phyloP scores from a whole-genome alignment of 495 filamentous ascomycete species.

The Massariosphaeria phaeospora region DNA sequence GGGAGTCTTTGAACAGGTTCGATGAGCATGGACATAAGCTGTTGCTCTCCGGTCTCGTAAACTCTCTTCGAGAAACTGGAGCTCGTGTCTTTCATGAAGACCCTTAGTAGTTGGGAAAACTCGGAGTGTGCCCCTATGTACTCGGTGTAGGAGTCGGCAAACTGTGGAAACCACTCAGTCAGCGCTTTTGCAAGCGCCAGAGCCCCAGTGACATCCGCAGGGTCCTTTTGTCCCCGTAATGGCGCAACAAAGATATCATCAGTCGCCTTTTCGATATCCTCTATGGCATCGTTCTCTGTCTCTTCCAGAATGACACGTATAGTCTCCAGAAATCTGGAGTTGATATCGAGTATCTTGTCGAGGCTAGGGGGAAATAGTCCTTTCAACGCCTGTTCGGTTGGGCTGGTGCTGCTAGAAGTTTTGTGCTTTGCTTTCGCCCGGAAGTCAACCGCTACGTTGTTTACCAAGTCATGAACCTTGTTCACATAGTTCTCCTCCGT shows the following conservation, averaged over 20 bases:
- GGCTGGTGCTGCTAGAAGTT: conserved; percentile 59
- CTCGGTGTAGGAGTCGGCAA: conserved; percentile 80
- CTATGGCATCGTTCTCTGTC: conserved; percentile 69
- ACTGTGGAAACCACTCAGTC: conserved; percentile 83
- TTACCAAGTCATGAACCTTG: conserved; percentile 76
- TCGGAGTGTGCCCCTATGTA: conserved; percentile 83
- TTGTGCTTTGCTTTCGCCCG: conserved; percentile 59
- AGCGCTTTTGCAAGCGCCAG: conserved; percentile 70
- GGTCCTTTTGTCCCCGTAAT: conserved; percentile 24
- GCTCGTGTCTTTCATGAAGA: conserved; percentile 63
- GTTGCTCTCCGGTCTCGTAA: conserved; percentile 82
- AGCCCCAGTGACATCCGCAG: conserved; percentile 65
- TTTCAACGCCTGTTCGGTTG: conserved; percentile 64
- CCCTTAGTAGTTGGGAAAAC: conserved; percentile 73
- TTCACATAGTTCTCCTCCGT: conserved; percentile 91
- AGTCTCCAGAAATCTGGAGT: conserved; percentile 69
- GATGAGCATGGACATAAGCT: conserved; percentile 85
- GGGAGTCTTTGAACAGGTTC: conserved; percentile 94
- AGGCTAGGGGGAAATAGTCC: conserved; percentile 76
- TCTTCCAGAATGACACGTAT: conserved; percentile 72
- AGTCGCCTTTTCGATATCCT: conserved; percentile 39
- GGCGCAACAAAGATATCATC: conserved; percentile 30
- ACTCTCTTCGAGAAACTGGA: conserved; percentile 76
- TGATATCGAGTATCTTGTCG: conserved; percentile 70
- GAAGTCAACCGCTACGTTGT: conserved; percentile 68